Conservation (phyloP, 1,284 basidiomycete species). For the Microbotryum intermedium region DNA sequence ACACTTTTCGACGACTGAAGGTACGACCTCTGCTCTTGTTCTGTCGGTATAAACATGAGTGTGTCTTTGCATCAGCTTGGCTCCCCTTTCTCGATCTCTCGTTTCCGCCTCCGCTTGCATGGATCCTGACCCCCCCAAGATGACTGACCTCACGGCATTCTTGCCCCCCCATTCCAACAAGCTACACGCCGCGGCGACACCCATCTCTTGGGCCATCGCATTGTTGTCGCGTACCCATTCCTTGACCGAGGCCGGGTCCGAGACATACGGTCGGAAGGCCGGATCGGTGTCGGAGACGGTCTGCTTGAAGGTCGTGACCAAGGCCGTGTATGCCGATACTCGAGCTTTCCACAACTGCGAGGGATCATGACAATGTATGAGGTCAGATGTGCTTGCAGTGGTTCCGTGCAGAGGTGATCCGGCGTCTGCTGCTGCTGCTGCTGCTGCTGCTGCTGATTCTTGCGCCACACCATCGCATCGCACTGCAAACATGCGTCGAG, state of each 20-base stretch:
- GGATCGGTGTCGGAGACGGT: slow-evolving; percentile 89
- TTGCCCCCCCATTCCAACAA: slow-evolving; percentile 89
- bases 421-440: neutral
- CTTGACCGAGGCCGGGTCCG: slow-evolving; percentile 65
- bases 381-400: neutral
- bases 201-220: slow-evolving; percentile 97
- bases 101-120: no score
- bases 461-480: neutral
- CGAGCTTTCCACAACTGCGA: slow-evolving; percentile 89
- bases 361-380: neutral
- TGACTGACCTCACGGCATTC: slow-evolving; percentile 53
- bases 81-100: neutral
- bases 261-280: slow-evolving; percentile 71
- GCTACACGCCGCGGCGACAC: slow-evolving; percentile 71
- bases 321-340: slow-evolving; percentile 80
- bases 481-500: neutral
- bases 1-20: slow-evolving; percentile 90
- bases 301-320: slow-evolving; percentile 74
- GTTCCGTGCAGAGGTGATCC: neutral
- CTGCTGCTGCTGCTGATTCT: no score
- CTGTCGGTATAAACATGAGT: neutral
- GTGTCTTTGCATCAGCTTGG: neutral
- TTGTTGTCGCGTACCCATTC: slow-evolving; percentile 86
- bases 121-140: no score
- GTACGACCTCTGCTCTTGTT: slow-evolving; percentile 63